These are phyloP conservation scores for Diplodia sapinea DNA, from an alignment of 2,329 filamentous ascomycete genomes.

Conservation along the genomic window DNA sequence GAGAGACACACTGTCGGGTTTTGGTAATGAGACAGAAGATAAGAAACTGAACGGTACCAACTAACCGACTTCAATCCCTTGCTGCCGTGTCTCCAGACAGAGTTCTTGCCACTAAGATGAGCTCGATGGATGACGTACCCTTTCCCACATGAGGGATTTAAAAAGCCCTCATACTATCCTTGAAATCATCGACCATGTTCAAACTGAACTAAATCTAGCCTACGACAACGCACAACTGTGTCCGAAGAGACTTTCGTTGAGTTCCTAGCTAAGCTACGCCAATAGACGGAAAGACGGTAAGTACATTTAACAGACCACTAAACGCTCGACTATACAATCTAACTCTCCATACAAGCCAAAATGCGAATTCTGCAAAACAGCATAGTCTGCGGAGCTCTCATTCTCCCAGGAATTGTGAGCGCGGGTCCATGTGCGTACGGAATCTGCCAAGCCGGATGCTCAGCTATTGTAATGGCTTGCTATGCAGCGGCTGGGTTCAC, in stretches of 20 bases:
- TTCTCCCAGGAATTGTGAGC: conserved; percentile 2
- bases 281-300: background rate
- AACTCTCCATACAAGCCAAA: background rate
- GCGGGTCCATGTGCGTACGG: conserved; percentile 52
- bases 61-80: too few species aligned
- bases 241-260: background rate
- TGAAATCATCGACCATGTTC: background rate
- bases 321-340: background rate
- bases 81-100: too few species aligned
- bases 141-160: background rate
- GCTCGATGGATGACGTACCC: background rate
- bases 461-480: conserved; percentile 54
- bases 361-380: background rate
- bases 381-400: background rate
- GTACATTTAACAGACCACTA: background rate
- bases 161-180: background rate
- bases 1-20: too few species aligned
- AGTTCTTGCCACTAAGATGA: too few species aligned
- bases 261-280: background rate
- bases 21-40: too few species aligned
- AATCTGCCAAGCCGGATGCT: conserved; percentile 56
- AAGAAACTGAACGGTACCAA: too few species aligned
- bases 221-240: background rate
- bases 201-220: background rate
- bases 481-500: conserved; percentile 53